phyloP scores from a whole-genome alignment of 1,284 basidiomycete species.

The Irpex lacteus region DNA sequence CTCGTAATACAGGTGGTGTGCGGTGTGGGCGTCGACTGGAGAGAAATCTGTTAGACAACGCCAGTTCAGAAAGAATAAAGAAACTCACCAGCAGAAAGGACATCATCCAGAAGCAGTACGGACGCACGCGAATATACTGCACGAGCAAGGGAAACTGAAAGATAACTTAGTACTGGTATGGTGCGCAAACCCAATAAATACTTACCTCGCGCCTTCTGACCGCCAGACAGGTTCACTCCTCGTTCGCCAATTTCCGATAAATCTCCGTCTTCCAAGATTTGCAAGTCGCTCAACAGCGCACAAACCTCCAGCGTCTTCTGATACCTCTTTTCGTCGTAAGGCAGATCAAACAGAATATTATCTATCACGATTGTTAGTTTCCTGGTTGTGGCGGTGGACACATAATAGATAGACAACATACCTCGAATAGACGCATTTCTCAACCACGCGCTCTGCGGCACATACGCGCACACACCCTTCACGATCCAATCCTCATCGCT shows the following conservation, averaged over 20 bases:
- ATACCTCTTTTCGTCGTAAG: constrained; percentile 79
- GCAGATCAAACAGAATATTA: constrained; percentile 90
- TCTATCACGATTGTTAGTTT: constrained; percentile 35
- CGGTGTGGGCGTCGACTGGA: constrained; percentile 84
- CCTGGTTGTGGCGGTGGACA: background rate
- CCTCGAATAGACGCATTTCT: constrained; percentile 87
- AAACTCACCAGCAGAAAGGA: constrained; percentile 63
- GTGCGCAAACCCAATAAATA: background rate
- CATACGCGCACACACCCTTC: constrained; percentile 80
- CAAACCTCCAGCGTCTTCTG: constrained; percentile 71
- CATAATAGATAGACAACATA: background rate
- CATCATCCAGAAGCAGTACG: constrained; percentile 86
- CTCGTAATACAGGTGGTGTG: constrained; percentile 78
- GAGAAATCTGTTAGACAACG: background rate
- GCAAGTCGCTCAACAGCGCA: constrained; percentile 75
- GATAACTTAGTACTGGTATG: background rate
- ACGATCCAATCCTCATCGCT: constrained; percentile 73
- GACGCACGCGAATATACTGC: constrained; percentile 93
- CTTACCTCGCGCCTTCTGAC: constrained; percentile 89
- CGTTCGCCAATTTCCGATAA: constrained; percentile 90
- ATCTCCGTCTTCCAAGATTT: constrained; percentile 93
- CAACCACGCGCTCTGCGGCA: constrained; percentile 87
- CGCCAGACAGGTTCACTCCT: constrained; percentile 86
- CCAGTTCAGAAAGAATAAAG: background rate
- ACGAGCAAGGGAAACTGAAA: constrained; percentile 81